Conservation (phyloP, 73 alveolate genomes). For the Blepharisma japonicum region DNA sequence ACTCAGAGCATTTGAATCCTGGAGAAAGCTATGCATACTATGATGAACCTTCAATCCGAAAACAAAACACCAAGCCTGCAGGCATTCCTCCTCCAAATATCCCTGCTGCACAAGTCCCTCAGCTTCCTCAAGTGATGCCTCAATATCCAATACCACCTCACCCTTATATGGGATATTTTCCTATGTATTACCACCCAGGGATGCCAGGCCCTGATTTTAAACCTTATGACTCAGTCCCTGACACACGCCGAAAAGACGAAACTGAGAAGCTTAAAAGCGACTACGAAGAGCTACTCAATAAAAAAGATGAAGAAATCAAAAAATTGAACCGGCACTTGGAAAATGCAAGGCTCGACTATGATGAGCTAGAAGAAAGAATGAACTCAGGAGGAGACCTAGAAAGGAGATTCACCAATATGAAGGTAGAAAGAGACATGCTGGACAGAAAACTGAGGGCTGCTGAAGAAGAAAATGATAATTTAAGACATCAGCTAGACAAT, state of each 20-base stretch:
- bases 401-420: neutral
- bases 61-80: neutral
- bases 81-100: no score
- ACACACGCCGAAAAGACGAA: neutral
- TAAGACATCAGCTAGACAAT: neutral
- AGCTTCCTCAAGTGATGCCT: no score
- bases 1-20: neutral
- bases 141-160: no score
- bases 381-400: neutral
- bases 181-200: no score
- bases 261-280: neutral
- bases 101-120: no score
- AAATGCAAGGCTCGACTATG: neutral
- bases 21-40: constrained; percentile 27
- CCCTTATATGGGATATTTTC: no score
- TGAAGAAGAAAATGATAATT: constrained; percentile 7
- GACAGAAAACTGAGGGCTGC: neutral
- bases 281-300: neutral
- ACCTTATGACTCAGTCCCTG: neutral
- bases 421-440: constrained; percentile 13
- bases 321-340: neutral
- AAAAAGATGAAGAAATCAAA: constrained; percentile 13
- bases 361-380: constrained; percentile 15
- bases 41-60: neutral
- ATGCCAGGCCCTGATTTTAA: no score